Conservation (phyloP, 2,329 filamentous ascomycete genomes). For the Xylariaceae sp. region DNA sequence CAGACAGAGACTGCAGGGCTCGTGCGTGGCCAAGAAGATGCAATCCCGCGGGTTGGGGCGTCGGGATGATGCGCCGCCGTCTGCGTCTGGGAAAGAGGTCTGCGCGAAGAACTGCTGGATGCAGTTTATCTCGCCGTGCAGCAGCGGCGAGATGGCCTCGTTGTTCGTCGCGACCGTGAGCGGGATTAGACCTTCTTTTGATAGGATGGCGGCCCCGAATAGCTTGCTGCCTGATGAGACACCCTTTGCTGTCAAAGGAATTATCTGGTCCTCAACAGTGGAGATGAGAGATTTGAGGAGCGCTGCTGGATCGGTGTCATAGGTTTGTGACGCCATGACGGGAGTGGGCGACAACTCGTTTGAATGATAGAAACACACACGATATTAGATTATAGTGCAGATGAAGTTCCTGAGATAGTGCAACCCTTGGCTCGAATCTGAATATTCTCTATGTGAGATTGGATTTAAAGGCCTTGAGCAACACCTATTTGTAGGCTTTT, state of each 20-base stretch:
- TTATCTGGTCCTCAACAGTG: slow-evolving; percentile 52
- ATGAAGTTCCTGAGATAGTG: too few relatives aligned
- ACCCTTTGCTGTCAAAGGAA: slow-evolving; percentile 56
- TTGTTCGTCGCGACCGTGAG: slow-evolving; percentile 62
- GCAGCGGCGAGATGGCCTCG: slow-evolving; percentile 58
- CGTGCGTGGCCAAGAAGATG: slow-evolving; percentile 64
- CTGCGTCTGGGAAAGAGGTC: slow-evolving; percentile 35
- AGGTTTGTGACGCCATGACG: slow-evolving; percentile 25
- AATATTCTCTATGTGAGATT: too few relatives aligned
- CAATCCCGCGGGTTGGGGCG: slow-evolving; percentile 54
- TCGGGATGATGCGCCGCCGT: background rate
- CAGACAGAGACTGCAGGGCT: slow-evolving; percentile 63
- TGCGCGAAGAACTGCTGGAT: slow-evolving; percentile 61
- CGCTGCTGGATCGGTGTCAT: slow-evolving; percentile 36
- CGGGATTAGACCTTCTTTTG: slow-evolving; percentile 47
- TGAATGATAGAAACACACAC: too few relatives aligned
- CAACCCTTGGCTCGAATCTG: too few relatives aligned
- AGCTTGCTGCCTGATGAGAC: slow-evolving; percentile 61
- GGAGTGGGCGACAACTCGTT: too few relatives aligned
- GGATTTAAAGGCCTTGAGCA: too few relatives aligned
- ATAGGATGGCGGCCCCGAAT: slow-evolving; percentile 62
- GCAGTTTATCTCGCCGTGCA: slow-evolving; percentile 66
- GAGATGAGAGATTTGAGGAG: slow-evolving; percentile 50
- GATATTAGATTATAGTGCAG: too few relatives aligned
- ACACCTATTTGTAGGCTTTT: too few relatives aligned